A percentile compares a stretch with the other conserved stretches of the same genome.
These are phyloP conservation scores for Karstenula rhodostoma DNA, from an alignment of 2,329 filamentous ascomycete species.

Conservation along the genomic window DNA sequence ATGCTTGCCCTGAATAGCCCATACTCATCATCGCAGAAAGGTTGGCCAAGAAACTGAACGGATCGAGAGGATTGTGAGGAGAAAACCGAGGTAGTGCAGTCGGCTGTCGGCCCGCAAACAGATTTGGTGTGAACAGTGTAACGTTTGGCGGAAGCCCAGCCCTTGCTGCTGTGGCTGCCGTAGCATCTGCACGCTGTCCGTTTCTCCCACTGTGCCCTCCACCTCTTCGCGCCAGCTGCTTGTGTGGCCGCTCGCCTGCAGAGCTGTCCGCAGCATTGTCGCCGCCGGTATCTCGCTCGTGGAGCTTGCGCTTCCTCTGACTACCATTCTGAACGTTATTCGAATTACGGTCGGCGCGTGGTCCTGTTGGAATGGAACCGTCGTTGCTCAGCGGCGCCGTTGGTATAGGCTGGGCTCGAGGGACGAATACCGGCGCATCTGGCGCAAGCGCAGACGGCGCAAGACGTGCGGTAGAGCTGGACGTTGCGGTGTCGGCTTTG, in stretches of 20 bases:
- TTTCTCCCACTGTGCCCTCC: background rate
- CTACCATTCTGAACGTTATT: constrained; percentile 16
- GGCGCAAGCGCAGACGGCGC: background rate
- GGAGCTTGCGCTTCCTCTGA: constrained; percentile 63
- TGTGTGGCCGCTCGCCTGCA: constrained; percentile 52
- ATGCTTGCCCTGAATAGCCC: background rate
- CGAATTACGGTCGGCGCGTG: constrained; percentile 2
- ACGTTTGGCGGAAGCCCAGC: background rate
- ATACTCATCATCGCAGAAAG: constrained; percentile 3
- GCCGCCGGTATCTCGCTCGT: constrained; percentile 60
- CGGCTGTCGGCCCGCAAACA: background rate
- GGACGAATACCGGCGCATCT: constrained; percentile 2
- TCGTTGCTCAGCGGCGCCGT: background rate
- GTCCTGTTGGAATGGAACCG: background rate
- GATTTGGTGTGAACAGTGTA: background rate
- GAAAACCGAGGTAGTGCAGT: background rate
- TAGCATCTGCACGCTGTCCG: background rate
- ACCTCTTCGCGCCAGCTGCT: constrained; percentile 62
- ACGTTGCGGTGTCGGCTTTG: background rate
- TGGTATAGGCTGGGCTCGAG: background rate
- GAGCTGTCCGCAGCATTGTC: constrained; percentile 44
- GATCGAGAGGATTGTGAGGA: background rate
- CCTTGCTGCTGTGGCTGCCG: background rate
- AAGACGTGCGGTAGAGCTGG: background rate
- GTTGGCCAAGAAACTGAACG: background rate